Percentiles rank a stretch among this genome's conserved stretches.
phyloP scores from a whole-genome alignment of 2,329 filamentous ascomycete species.

The Monosporascus ibericus region DNA sequence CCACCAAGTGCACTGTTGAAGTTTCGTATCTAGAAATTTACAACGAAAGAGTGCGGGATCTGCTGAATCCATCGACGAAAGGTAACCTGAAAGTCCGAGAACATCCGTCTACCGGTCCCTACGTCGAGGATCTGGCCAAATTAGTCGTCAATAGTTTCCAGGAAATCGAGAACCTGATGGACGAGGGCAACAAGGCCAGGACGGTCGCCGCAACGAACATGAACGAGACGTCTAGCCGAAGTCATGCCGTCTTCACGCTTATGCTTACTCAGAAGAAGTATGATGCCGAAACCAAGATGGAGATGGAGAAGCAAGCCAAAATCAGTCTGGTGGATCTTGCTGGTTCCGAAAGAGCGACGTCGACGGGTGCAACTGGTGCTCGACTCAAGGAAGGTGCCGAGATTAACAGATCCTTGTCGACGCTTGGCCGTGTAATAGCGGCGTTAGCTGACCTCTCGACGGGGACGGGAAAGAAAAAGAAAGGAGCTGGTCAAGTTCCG shows the following conservation, averaged over 20 bases:
- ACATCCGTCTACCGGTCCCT: slow-evolving; percentile 94
- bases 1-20: slow-evolving; percentile 84
- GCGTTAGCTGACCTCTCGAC: slow-evolving; percentile 86
- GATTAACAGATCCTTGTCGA: slow-evolving; percentile 95
- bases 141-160: slow-evolving; percentile 86
- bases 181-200: slow-evolving; percentile 97
- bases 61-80: slow-evolving; percentile 92
- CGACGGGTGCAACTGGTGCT: slow-evolving; percentile 91
- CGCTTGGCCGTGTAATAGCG: slow-evolving; percentile 93
- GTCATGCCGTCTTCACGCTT: slow-evolving; percentile 95
- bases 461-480: slow-evolving; percentile 57
- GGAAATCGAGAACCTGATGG: slow-evolving; percentile 97
- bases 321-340: slow-evolving; percentile 97
- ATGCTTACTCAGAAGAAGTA: slow-evolving; percentile 91
- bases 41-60: slow-evolving; percentile 92
- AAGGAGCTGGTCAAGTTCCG: slow-evolving; percentile 74
- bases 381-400: slow-evolving; percentile 95
- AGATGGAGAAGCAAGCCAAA: slow-evolving; percentile 94
- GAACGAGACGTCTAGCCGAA: slow-evolving; percentile 98
- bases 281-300: slow-evolving; percentile 91
- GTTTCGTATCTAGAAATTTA: slow-evolving; percentile 99
- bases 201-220: slow-evolving; percentile 98
- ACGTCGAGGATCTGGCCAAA: slow-evolving; percentile 96
- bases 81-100: slow-evolving; percentile 96
- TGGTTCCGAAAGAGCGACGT: slow-evolving; percentile 94